phyloP scores from a whole-genome alignment of 495 filamentous ascomycete species.

The Lepidopterella palustris region DNA sequence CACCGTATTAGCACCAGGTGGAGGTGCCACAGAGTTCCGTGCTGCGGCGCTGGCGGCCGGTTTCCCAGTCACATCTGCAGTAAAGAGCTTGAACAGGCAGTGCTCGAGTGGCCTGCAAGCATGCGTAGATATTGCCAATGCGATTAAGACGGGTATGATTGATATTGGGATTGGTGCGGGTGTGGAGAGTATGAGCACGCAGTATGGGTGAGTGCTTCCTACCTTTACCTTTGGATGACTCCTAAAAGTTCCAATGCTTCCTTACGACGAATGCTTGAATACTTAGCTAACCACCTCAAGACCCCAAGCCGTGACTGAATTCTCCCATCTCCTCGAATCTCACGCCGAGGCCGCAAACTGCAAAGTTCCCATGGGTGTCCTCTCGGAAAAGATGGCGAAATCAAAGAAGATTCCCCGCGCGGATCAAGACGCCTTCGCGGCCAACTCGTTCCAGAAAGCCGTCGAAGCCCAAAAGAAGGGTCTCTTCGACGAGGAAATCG shows the following conservation, averaged over 20 bases:
- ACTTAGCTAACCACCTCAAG: too few relatives aligned
- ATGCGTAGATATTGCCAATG: conserved; percentile 86
- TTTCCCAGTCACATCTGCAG: conserved; percentile 74
- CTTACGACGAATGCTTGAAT: too few relatives aligned
- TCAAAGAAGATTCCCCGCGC: conserved; percentile 65
- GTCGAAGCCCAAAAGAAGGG: conserved; percentile 76
- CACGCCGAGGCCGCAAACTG: conserved; percentile 85
- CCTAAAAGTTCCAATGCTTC: too few relatives aligned
- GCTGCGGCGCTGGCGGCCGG: conserved; percentile 88
- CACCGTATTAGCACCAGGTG: conserved; percentile 83
- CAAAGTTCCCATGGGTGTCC: conserved; percentile 94
- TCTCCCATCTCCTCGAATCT: conserved; percentile 83
- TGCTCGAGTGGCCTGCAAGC: conserved; percentile 88
- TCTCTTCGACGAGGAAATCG: conserved; percentile 90
- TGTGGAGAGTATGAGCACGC: conserved; percentile 93
- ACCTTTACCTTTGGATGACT: too few relatives aligned
- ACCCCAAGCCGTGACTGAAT: conserved; percentile 83
- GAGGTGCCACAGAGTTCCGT: conserved; percentile 93
- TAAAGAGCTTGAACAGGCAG: conserved; percentile 84
- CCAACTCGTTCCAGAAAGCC: conserved; percentile 83
- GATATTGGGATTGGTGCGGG: conserved; percentile 90
- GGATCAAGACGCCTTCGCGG: conserved; percentile 83
- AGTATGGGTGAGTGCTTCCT: conserved; percentile 69
- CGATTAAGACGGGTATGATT: conserved; percentile 83
- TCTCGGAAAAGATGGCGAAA: conserved; percentile 93